phyloP scores from a whole-genome alignment of 148 eudicot species.

The Vaccinium macrocarpon region DNA sequence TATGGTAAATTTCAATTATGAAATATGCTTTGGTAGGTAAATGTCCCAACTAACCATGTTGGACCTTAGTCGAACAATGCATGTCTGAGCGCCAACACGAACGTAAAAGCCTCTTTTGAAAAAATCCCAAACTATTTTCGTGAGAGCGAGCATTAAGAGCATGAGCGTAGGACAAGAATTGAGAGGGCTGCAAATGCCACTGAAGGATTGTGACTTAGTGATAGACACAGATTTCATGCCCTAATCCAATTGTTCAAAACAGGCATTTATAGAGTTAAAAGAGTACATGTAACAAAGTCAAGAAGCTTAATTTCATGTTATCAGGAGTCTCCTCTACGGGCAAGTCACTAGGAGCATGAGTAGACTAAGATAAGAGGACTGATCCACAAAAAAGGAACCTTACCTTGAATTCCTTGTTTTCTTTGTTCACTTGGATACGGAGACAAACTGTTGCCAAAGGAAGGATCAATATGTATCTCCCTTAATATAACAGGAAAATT shows the following conservation, averaged over 20 bases:
- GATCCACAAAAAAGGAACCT: background rate
- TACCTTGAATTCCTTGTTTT: constrained; percentile 99
- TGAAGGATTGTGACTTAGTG: no score
- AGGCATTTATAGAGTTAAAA: background rate
- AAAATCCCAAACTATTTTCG: no score
- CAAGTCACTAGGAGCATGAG: background rate
- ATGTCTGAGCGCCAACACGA: no score
- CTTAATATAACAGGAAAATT: background rate
- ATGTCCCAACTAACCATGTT: background rate
- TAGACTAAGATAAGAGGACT: no score
- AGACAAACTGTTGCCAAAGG: constrained; percentile 63
- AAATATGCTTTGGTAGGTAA: background rate
- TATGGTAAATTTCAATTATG: background rate
- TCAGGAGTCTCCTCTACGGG: background rate
- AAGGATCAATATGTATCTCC: constrained; percentile 9
- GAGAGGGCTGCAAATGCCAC: no score
- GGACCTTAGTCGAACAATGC: background rate
- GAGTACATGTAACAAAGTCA: background rate
- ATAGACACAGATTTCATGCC: background rate
- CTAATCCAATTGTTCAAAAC: background rate
- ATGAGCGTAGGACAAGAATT: no score
- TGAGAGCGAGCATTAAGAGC: no score
- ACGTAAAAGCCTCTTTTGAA: no score
- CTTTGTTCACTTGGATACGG: constrained; percentile 97
- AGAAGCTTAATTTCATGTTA: background rate